Percentiles rank a stretch among this genome's conserved stretches.
phyloP scores from a whole-genome alignment of 768 basidiomycete genomes.

The Galerina sulciceps region DNA sequence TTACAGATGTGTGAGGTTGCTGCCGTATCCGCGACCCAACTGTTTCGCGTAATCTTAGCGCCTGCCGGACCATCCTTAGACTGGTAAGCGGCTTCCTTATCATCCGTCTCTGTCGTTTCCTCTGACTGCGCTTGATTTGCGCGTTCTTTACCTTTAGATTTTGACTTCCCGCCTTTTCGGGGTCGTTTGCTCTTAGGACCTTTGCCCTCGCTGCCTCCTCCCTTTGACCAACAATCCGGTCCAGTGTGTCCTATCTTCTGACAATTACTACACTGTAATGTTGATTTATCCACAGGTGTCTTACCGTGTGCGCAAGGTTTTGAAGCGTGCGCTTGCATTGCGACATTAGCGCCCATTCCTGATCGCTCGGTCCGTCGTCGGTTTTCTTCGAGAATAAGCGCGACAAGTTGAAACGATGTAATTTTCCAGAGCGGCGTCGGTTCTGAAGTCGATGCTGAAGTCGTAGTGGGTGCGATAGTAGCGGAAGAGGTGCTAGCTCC shows the following conservation, averaged over 20 bases:
- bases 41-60: conserved; percentile 12
- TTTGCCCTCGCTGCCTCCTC: conserved; percentile 34
- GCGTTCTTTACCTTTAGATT: background rate
- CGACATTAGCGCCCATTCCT: no score
- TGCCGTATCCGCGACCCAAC: conserved; percentile 27
- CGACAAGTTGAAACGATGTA: background rate
- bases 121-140: background rate
- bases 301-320: conserved; percentile 8
- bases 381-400: background rate
- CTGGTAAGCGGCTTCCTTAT: background rate
- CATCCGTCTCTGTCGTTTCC: background rate
- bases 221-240: conserved; percentile 12
- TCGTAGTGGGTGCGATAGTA: conserved; percentile 12
- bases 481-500: conserved; percentile 13
- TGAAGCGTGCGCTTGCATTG: no score
- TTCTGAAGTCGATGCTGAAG: conserved; percentile 17
- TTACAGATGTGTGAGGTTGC: conserved; percentile 27
- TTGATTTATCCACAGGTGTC: conserved; percentile 8
- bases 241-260: conserved; percentile 28
- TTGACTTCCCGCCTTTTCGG: conserved; percentile 6
- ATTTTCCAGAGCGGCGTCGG: conserved; percentile 5
- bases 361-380: conserved; percentile 29
- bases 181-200: conserved; percentile 16
- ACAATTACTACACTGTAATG: conserved; percentile 28
- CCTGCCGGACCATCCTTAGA: background rate